These are phyloP conservation scores for Aspergillus ruber DNA, from an alignment of 2,329 filamentous ascomycete genomes.

Conservation along the genomic window DNA sequence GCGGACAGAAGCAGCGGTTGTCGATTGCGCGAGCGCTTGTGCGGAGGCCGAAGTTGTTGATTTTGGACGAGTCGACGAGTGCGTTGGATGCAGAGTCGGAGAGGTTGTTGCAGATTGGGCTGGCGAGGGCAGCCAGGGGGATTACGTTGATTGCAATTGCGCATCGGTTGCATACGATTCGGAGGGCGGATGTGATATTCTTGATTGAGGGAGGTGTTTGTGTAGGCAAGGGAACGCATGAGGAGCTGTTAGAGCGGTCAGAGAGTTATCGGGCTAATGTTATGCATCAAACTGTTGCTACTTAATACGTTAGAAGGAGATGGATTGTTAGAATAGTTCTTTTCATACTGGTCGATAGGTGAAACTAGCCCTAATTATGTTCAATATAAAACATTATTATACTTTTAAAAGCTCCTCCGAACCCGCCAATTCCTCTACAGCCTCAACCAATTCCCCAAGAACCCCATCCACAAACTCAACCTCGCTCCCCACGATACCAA, in stretches of 20 bases:
- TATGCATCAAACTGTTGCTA: slow-evolving; percentile 42
- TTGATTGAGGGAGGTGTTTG: slow-evolving; percentile 44
- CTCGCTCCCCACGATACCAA: too few relatives aligned
- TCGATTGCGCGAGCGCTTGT: slow-evolving; percentile 54
- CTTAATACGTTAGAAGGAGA: too few relatives aligned
- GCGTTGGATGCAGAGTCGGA: slow-evolving; percentile 52
- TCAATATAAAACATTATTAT: too few relatives aligned
- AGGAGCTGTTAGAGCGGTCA: slow-evolving; percentile 42
- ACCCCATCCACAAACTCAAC: too few relatives aligned
- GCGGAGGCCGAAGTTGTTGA: slow-evolving; percentile 48
- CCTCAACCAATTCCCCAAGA: too few relatives aligned
- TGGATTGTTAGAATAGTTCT: too few relatives aligned
- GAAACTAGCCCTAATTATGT: too few relatives aligned
- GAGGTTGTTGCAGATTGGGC: slow-evolving; percentile 39
- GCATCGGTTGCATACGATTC: slow-evolving; percentile 37
- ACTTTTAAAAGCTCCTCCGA: too few relatives aligned
- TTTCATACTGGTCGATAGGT: too few relatives aligned
- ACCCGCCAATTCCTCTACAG: too few relatives aligned
- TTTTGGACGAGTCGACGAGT: slow-evolving; percentile 57
- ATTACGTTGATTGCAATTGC: slow-evolving; percentile 38
- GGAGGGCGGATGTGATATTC: slow-evolving; percentile 74
- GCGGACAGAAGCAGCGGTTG: slow-evolving; percentile 54
- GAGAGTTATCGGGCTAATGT: slow-evolving; percentile 47
- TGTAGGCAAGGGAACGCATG: slow-evolving; percentile 45
- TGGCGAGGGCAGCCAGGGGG: slow-evolving; percentile 26